Percentiles rank a stretch among this genome's conserved stretches.
These are phyloP conservation scores for Meyerozyma carpophila DNA, from an alignment of 1,139 yeast species.

Conservation along the genomic window DNA sequence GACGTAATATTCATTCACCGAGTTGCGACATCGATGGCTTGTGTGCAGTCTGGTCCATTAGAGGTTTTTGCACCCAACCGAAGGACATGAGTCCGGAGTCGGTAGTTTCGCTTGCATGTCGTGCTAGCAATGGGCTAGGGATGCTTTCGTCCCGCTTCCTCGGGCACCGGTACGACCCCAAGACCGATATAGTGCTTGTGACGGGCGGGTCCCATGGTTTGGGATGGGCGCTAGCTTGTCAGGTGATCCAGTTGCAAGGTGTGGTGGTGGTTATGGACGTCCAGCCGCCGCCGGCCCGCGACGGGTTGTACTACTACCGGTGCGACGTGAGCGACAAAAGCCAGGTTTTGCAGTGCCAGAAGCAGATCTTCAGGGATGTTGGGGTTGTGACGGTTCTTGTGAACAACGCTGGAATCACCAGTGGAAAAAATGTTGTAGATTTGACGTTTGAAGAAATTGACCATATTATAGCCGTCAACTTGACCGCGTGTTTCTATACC, in stretches of 20 bases:
- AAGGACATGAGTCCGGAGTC: background rate
- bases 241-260: constrained; percentile 35
- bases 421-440: constrained; percentile 53
- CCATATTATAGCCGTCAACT: constrained; percentile 56
- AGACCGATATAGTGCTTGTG: constrained; percentile 56
- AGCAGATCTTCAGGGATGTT: constrained; percentile 35
- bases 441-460: constrained; percentile 55
- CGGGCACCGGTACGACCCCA: constrained; percentile 48
- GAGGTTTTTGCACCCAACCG: background rate
- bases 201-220: constrained; percentile 84
- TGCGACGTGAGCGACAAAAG: constrained; percentile 64
- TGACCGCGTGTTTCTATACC: constrained; percentile 65
- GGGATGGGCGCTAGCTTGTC: constrained; percentile 56
- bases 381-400: constrained; percentile 65
- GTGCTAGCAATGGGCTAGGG: constrained; percentile 25
- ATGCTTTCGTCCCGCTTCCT: constrained; percentile 30
- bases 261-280: constrained; percentile 65
- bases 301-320: constrained; percentile 44
- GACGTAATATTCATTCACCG: background rate
- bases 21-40: no score
- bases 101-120: constrained; percentile 6
- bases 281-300: constrained; percentile 28
- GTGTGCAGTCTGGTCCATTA: background rate
- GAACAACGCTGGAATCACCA: constrained; percentile 78
- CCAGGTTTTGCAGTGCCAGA: constrained; percentile 29